A percentile compares a stretch with the other conserved stretches of the same genome.
These are phyloP conservation scores for Naegleria fowleri DNA, from an alignment of 208 protist genomes.

Conservation along the genomic window DNA sequence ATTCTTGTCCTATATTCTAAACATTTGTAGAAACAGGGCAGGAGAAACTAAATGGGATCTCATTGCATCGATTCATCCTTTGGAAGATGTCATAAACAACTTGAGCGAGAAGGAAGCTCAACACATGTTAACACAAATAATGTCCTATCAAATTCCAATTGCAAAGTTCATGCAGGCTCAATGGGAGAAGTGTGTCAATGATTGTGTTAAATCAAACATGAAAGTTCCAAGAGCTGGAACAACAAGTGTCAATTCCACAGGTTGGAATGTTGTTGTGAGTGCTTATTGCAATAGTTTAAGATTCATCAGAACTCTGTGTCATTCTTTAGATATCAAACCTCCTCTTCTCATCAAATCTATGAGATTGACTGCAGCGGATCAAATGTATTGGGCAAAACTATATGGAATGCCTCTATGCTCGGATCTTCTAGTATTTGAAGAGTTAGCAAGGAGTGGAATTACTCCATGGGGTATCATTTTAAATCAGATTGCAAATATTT, in stretches of 20 bases:
- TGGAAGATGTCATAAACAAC: background rate
- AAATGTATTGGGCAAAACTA: background rate
- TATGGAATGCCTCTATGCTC: background rate
- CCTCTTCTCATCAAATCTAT: background rate
- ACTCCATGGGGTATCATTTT: background rate
- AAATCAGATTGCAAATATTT: background rate
- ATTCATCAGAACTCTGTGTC: background rate
- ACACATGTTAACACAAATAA: background rate
- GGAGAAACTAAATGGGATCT: background rate
- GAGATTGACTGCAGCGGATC: background rate
- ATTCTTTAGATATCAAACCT: background rate
- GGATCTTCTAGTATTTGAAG: background rate
- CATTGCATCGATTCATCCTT: background rate
- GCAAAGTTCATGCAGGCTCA: background rate
- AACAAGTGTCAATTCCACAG: background rate
- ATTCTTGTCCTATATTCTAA: background rate
- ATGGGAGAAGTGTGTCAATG: background rate
- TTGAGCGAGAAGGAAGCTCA: background rate
- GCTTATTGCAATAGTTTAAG: background rate
- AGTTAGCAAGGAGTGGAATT: background rate
- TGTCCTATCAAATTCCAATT: background rate
- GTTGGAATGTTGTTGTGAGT: background rate
- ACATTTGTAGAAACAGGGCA: background rate
- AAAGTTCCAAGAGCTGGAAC: background rate
- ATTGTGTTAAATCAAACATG: background rate